Conservation (phyloP, 2,329 filamentous ascomycete species). For the Apiospora arundinis region DNA sequence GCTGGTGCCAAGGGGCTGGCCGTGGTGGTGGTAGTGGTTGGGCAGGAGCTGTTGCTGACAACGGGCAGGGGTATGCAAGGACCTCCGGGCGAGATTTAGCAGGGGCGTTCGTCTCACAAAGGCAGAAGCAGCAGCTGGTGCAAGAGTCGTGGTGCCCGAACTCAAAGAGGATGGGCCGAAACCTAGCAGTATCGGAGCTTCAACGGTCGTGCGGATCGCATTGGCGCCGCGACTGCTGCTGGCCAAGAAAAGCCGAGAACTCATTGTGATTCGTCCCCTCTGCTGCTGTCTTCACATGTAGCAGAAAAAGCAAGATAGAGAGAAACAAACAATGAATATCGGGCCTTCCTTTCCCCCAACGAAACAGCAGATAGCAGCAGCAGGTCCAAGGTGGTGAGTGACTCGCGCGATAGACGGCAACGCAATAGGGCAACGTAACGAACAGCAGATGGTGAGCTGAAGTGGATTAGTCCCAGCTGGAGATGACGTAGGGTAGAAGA, state of each 20-base stretch:
- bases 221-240: slow-evolving; percentile 16
- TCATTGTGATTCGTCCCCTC: neutral
- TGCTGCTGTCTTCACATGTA: slow-evolving; percentile 1
- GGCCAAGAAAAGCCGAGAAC: slow-evolving; percentile 18
- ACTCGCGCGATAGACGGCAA: slow-evolving; percentile 8
- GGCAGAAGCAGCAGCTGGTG: neutral
- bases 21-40: neutral
- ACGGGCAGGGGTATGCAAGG: slow-evolving; percentile 20
- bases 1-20: slow-evolving; percentile 6
- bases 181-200: slow-evolving; percentile 12
- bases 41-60: neutral
- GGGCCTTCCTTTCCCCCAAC: neutral
- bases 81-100: slow-evolving; percentile 8
- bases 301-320: neutral
- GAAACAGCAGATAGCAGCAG: neutral
- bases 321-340: neutral
- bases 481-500: neutral
- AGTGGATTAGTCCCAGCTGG: neutral
- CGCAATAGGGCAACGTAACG: neutral
- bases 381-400: neutral
- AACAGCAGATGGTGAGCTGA: neutral
- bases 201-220: slow-evolving; percentile 15
- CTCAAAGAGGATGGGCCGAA: slow-evolving; percentile 20
- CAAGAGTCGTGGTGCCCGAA: slow-evolving; percentile 9
- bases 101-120: slow-evolving; percentile 8